Evolutionary conservation across 129 eudicot species (phyloP), one percentile per base, ranked within the genome.

Genomic region (Tagetes erecta): DNA sequence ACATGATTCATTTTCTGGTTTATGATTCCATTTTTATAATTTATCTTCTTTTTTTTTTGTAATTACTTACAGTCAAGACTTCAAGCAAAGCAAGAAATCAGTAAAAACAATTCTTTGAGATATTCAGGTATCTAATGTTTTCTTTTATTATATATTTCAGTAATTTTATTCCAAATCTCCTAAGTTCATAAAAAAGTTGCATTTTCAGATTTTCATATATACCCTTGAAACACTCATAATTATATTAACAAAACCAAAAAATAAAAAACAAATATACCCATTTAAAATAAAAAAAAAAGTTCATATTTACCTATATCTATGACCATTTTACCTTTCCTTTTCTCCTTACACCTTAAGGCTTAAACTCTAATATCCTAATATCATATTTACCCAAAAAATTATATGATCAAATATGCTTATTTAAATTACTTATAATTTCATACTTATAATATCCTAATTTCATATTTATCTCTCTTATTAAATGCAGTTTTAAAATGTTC

Each of bases 71-170:
- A 93, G 98, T 90, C 98, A 46, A 84, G 98, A 81, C 98, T 93
- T 84, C 98, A 93, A 86, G 98, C 98, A 69, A 93, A 88, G 85
- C 98, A 93, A 71, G 98, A 93, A 68, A 93, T 93, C 46, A 92
- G 97, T 68, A 86, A 91, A 77, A 90, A 78, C 82, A 67, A 74
- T 64, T 87, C 86, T 3, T 73, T 83, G 83, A 81, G 97, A 88
- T 93, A 93, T 81, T 93, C 98, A 84, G 98, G 98, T 89, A 79
- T 71, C 20, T 49, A 50, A 68, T 41, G 44, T 73, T 72, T 36
- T 60, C 69, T 45, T 47, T 8, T 7, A 45, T 8, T 7, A 45
- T 60, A 46, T 14, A 59, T 34, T 59, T 73, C 20, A 11, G 74
- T 51, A 50, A 70, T 50, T 13, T 44, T 31, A 68, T 47, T 35